These are phyloP conservation scores for Kurtzmaniella quercitrusa DNA, from an alignment of 1,139 yeast genomes.

Conservation along the genomic window DNA sequence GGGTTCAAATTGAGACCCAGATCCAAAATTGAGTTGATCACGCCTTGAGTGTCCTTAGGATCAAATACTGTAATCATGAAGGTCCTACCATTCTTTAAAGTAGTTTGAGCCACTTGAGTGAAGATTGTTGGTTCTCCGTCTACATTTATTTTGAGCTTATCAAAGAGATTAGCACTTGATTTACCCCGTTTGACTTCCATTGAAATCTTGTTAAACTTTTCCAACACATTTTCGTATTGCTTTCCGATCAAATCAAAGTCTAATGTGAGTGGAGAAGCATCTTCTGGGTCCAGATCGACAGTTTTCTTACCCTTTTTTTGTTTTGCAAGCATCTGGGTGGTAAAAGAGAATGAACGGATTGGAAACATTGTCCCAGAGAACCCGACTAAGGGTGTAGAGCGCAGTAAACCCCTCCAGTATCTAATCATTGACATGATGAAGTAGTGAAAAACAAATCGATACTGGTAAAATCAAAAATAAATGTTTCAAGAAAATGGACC, in stretches of 20 bases:
- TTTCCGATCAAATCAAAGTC: slow-evolving; percentile 39
- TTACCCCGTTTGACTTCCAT: slow-evolving; percentile 65
- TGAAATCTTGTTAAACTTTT: slow-evolving; percentile 50
- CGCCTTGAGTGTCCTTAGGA: slow-evolving; percentile 63
- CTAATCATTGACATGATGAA: not conserved
- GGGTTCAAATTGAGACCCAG: slow-evolving; percentile 76
- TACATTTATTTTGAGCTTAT: slow-evolving; percentile 51
- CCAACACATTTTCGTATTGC: slow-evolving; percentile 47
- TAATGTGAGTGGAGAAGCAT: slow-evolving; percentile 19
- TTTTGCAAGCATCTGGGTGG: slow-evolving; percentile 1
- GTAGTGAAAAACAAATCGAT: not conserved
- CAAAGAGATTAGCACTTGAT: slow-evolving; percentile 63
- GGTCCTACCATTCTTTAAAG: slow-evolving; percentile 65
- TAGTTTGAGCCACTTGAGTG: slow-evolving; percentile 69
- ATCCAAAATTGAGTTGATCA: slow-evolving; percentile 66
- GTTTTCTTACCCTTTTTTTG: slow-evolving; percentile 9
- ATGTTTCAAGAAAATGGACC: no score
- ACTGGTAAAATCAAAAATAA: no score
- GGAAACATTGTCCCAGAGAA: not conserved
- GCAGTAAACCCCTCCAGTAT: not conserved
- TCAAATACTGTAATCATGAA: slow-evolving; percentile 78
- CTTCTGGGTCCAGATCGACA: slow-evolving; percentile 14
- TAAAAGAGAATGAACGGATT: not conserved
- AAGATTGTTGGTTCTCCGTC: slow-evolving; percentile 47
- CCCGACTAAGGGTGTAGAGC: not conserved